Evolutionary conservation across 495 filamentous ascomycete species (phyloP).

Genomic region (Neurospora tetrasperma): DNA sequence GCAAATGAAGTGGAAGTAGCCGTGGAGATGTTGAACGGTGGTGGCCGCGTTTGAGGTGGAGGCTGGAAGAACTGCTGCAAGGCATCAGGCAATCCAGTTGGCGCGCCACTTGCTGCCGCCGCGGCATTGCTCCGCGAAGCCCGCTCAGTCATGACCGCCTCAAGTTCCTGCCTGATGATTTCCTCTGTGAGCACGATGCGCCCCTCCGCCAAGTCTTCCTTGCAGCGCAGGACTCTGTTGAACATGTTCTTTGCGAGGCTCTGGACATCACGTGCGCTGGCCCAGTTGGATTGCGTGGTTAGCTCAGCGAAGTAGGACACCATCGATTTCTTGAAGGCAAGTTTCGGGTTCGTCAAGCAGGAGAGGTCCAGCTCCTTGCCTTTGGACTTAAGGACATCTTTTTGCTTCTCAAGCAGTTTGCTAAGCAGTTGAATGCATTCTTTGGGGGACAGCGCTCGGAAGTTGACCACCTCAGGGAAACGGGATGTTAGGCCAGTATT

Average conservation of each 20-base stretch:
- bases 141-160: constrained; percentile 39
- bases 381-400: too few species aligned
- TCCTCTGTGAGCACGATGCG: constrained; percentile 21
- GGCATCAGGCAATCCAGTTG: background rate
- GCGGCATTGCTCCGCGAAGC: constrained; percentile 11
- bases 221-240: constrained; percentile 32
- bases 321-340: constrained; percentile 15
- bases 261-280: constrained; percentile 56
- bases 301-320: constrained; percentile 32
- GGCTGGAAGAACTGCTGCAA: background rate
- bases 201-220: constrained; percentile 10
- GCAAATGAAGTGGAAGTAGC: background rate
- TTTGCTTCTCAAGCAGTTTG: constrained; percentile 2
- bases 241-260: constrained; percentile 45
- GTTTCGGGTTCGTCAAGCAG: too few species aligned
- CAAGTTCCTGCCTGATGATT: constrained; percentile 26
- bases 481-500: constrained; percentile 50
- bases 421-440: constrained; percentile 38
- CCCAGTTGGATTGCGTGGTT: constrained; percentile 46
- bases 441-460: constrained; percentile 31
- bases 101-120: background rate
- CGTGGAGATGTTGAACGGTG: background rate
- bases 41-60: background rate
- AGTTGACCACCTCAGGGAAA: constrained; percentile 50
- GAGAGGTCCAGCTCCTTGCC: too few species aligned